Percentiles rank a stretch among this genome's conserved stretches.
Evolutionary conservation across 768 basidiomycete species (phyloP).

Genomic region (Daedalea quercina): DNA sequence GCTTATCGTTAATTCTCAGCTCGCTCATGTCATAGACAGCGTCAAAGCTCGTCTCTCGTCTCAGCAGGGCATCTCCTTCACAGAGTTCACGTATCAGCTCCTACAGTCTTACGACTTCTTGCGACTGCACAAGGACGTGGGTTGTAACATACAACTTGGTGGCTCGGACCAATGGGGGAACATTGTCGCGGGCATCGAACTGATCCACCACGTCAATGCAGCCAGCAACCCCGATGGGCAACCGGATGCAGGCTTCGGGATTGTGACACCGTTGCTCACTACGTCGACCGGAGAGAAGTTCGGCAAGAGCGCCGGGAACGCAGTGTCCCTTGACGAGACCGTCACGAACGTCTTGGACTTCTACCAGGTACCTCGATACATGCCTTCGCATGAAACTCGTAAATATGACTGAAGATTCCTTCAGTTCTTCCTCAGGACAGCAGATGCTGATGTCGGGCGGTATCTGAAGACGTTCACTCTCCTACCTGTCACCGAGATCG

Average conservation of each 20-base stretch:
- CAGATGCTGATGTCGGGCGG: slow-evolving; percentile 73
- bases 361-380: slow-evolving; percentile 64
- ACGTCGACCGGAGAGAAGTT: slow-evolving; percentile 91
- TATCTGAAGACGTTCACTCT: slow-evolving; percentile 84
- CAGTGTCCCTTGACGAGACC: slow-evolving; percentile 77
- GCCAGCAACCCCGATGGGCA: slow-evolving; percentile 2
- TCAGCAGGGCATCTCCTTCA: slow-evolving; percentile 91
- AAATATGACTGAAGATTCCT: neutral
- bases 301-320: slow-evolving; percentile 95
- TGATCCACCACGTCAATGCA: slow-evolving; percentile 58
- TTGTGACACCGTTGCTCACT: slow-evolving; percentile 93
- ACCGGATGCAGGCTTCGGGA: slow-evolving; percentile 53
- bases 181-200: slow-evolving; percentile 87
- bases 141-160: slow-evolving; percentile 85
- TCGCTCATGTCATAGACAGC: slow-evolving; percentile 31
- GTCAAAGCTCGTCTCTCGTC: slow-evolving; percentile 76
- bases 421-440: slow-evolving; percentile 84
- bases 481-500: slow-evolving; percentile 51
- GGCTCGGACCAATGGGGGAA: slow-evolving; percentile 99
- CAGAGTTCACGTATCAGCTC: slow-evolving; percentile 96
- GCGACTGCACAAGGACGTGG: slow-evolving; percentile 53
- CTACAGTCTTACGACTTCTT: slow-evolving; percentile 96
- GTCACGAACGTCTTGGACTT: slow-evolving; percentile 89
- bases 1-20: neutral
- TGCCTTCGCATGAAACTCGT: neutral